Conservation (phyloP, 306 rosid species). For the Prunus mongolica region DNA sequence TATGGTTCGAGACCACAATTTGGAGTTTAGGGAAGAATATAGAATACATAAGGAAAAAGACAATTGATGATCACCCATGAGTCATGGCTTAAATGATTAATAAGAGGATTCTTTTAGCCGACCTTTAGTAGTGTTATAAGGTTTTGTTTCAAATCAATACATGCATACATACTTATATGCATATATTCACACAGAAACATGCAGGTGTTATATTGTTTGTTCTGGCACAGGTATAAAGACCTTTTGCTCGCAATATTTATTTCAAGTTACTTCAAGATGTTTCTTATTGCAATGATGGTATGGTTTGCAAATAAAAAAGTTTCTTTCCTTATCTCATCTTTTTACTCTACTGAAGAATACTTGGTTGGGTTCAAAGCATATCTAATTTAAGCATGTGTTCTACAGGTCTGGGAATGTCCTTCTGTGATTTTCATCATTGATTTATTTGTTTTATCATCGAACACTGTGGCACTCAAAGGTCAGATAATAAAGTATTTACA, state of each 20-base stretch:
- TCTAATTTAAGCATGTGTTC: conserved; percentile 23
- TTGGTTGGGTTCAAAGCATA: not conserved
- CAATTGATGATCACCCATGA: not conserved
- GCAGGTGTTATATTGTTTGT: not conserved
- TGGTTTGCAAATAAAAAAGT: conserved; percentile 14
- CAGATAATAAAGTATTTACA: conserved; percentile 15
- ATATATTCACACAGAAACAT: too few species aligned
- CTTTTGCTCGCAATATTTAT: conserved; percentile 62
- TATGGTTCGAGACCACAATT: not conserved
- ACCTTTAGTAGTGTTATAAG: not conserved
- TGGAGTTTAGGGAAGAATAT: not conserved
- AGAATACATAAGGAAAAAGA: not conserved
- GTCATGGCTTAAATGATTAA: not conserved
- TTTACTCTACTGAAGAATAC: not conserved
- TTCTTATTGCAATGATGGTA: conserved; percentile 82
- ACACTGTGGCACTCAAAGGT: conserved; percentile 80
- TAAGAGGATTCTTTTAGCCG: conserved; percentile 11
- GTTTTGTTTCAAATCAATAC: not conserved
- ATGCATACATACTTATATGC: too few species aligned
- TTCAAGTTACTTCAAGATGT: conserved; percentile 85
- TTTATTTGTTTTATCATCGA: conserved; percentile 75
- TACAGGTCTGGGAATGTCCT: conserved; percentile 93
- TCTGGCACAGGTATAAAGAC: conserved; percentile 50
- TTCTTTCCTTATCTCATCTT: conserved; percentile 9
- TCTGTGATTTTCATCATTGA: conserved; percentile 70